Evolutionary conservation across 768 basidiomycete species (phyloP).

Genomic region (Collybia nuda): DNA sequence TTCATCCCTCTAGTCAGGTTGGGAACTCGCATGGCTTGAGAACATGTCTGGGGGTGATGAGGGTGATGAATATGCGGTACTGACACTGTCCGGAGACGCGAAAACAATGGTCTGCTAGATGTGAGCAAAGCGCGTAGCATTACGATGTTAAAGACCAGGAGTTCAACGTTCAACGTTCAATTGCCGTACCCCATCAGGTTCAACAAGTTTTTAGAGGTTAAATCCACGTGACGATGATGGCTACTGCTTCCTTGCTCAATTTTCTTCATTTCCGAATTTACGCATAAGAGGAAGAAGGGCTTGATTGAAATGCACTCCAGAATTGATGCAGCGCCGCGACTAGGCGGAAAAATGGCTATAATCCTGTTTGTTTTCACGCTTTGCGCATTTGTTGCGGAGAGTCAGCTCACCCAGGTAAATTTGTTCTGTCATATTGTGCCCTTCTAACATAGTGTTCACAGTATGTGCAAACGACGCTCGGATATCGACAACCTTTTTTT

Average conservation of each 20-base stretch:
- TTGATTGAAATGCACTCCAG: slow-evolving; percentile 29
- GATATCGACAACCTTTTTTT: slow-evolving; percentile 87
- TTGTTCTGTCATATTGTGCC: neutral
- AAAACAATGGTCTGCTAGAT: slow-evolving; percentile 60
- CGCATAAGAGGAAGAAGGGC: too few species aligned
- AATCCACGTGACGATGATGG: too few species aligned
- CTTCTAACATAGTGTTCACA: slow-evolving; percentile 24
- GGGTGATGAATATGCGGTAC: slow-evolving; percentile 28
- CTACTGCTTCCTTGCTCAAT: too few species aligned
- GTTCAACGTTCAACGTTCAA: slow-evolving; percentile 1
- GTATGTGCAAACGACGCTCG: slow-evolving; percentile 78
- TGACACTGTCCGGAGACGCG: slow-evolving; percentile 43
- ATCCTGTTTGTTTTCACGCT: slow-evolving; percentile 59
- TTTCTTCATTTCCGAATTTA: too few species aligned
- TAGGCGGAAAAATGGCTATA: slow-evolving; percentile 50
- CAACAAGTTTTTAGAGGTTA: too few species aligned
- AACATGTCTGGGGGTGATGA: slow-evolving; percentile 21
- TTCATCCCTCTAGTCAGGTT: slow-evolving; percentile 82
- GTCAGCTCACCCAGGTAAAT: slow-evolving; percentile 71
- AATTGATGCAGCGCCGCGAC: slow-evolving; percentile 26
- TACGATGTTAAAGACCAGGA: slow-evolving; percentile 1
- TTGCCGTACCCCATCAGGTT: too few species aligned
- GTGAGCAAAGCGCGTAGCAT: slow-evolving; percentile 70
- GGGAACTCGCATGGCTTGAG: slow-evolving; percentile 25
- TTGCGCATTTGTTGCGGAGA: slow-evolving; percentile 75